These are phyloP conservation scores for apple (Malus domestica) DNA, from an alignment of 306 rosid genomes.

Conservation along the genomic window ASM211411v1 NC_041796.1:469501-470000, in stretches of 20 bases:
- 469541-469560: not conserved
- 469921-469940: conserved; percentile 2
- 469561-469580: not conserved
- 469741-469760: conserved; percentile 80
- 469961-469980: not conserved
- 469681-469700: conserved; percentile 12
- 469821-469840: not conserved
- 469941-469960: not conserved
- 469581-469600: not conserved
- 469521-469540: not conserved
- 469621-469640: not conserved
- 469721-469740: conserved; percentile 57
- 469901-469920: not conserved
- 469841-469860: not conserved
- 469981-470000: not conserved
- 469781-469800: conserved; percentile 12
- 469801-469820: not conserved
- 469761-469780: conserved; percentile 67
- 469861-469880: not conserved
- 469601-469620: not conserved
- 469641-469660: not conserved
- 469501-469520: not conserved
- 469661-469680: not conserved
- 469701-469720: conserved; percentile 18
- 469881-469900: not conserved